Conservation (phyloP, 1,284 basidiomycete genomes). For the Austroboletus niveus region DNA sequence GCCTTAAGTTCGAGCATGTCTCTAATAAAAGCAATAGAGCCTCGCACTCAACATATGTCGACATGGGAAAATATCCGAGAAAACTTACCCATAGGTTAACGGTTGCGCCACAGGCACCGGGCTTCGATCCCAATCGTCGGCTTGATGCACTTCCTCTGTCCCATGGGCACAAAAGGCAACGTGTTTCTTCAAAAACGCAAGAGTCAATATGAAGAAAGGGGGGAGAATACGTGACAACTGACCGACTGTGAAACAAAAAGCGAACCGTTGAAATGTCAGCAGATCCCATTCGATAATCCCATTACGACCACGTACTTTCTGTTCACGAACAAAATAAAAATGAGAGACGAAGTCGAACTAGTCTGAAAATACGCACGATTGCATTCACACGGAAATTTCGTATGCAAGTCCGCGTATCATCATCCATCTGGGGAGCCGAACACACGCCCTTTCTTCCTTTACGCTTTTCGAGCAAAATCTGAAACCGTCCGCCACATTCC, state of each 20-base stretch:
- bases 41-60: neutral
- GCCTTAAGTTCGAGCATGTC: slow-evolving; percentile 64
- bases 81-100: slow-evolving; percentile 52
- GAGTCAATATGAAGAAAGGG: slow-evolving; percentile 2
- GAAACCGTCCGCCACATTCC: slow-evolving; percentile 24
- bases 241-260: slow-evolving; percentile 11
- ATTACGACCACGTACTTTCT: slow-evolving; percentile 20
- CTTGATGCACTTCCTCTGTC: slow-evolving; percentile 53
- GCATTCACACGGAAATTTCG: slow-evolving; percentile 26
- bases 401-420: slow-evolving; percentile 25
- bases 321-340: neutral
- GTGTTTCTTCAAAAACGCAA: slow-evolving; percentile 37
- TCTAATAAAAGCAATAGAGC: slow-evolving; percentile 35
- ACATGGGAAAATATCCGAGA: neutral
- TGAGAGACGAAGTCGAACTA: neutral
- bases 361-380: slow-evolving; percentile 10
- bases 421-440: slow-evolving; percentile 17
- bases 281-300: no score
- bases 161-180: slow-evolving; percentile 55
- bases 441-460: slow-evolving; percentile 7
- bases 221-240: neutral
- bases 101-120: slow-evolving; percentile 48
- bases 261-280: neutral
- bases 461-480: slow-evolving; percentile 25
- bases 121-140: slow-evolving; percentile 71